phyloP scores from a whole-genome alignment of 2,329 filamentous ascomycete genomes.

The Neonectria ditissima region DNA sequence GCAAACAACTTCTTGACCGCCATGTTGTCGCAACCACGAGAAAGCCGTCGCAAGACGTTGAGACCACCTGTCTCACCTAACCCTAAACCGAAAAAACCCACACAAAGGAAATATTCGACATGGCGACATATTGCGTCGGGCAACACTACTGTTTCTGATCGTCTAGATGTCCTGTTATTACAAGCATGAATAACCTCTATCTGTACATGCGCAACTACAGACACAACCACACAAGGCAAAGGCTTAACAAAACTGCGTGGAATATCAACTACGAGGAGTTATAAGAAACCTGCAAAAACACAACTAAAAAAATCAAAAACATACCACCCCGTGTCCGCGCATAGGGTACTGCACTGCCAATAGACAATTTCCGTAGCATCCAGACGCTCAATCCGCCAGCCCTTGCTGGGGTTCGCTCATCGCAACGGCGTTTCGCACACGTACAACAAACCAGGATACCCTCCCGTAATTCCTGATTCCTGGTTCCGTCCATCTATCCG shows the following conservation, averaged over 20 bases:
- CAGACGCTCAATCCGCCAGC: slow-evolving; percentile 34
- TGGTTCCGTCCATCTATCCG: slow-evolving; percentile 40
- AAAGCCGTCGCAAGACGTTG: slow-evolving; percentile 12
- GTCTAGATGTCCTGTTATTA: background rate
- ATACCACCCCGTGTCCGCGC: slow-evolving; percentile 26
- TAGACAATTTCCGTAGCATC: slow-evolving; percentile 40
- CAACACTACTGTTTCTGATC: background rate
- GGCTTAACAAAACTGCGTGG: slow-evolving; percentile 18
- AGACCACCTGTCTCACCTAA: background rate
- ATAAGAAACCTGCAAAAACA: slow-evolving; percentile 36
- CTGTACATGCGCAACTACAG: background rate
- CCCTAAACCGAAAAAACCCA: background rate
- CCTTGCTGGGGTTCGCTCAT: slow-evolving; percentile 16
- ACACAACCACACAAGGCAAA: background rate
- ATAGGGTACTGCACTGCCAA: slow-evolving; percentile 31
- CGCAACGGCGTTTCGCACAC: slow-evolving; percentile 26
- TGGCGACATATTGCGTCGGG: background rate
- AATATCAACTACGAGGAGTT: slow-evolving; percentile 41
- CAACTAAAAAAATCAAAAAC: slow-evolving; percentile 39
- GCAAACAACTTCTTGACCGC: slow-evolving; percentile 9
- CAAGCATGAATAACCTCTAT: background rate
- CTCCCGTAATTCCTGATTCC: slow-evolving; percentile 36
- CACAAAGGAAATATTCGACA: background rate
- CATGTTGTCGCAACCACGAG: slow-evolving; percentile 16
- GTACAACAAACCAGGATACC: slow-evolving; percentile 28